Evolutionary conservation across 2,329 filamentous ascomycete genomes (phyloP).

Genomic region (Pseudocercospora musae): DNA sequence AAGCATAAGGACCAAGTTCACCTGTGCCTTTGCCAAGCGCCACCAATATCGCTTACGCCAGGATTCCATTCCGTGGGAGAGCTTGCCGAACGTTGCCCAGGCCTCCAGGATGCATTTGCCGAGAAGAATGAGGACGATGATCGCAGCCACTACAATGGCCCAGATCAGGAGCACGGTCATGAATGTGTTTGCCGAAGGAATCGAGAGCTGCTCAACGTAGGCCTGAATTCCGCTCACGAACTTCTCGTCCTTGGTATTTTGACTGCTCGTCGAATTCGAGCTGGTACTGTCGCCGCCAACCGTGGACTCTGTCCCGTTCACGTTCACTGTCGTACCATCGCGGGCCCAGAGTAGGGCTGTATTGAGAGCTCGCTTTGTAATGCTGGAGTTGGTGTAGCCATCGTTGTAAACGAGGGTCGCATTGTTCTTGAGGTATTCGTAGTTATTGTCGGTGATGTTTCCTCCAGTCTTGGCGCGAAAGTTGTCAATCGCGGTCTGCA

Average conservation of each 20-base stretch:
- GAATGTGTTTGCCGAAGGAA: slow-evolving; percentile 88
- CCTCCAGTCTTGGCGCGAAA: slow-evolving; percentile 81
- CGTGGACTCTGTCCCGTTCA: slow-evolving; percentile 41
- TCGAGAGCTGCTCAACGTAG: slow-evolving; percentile 77
- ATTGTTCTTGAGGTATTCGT: slow-evolving; percentile 72
- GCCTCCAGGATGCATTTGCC: slow-evolving; percentile 87
- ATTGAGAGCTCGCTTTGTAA: slow-evolving; percentile 35
- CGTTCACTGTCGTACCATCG: slow-evolving; percentile 36
- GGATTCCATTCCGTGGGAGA: slow-evolving; percentile 72
- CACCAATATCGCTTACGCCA: slow-evolving; percentile 98
- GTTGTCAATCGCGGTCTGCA: slow-evolving; percentile 78
- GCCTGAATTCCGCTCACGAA: slow-evolving; percentile 73
- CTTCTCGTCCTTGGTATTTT: slow-evolving; percentile 46
- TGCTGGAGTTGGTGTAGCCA: slow-evolving; percentile 41
- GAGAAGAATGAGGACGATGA: slow-evolving; percentile 81
- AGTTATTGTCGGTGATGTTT: slow-evolving; percentile 77
- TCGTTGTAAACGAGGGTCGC: slow-evolving; percentile 70
- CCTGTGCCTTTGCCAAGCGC: slow-evolving; percentile 82
- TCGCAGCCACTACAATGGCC: slow-evolving; percentile 77
- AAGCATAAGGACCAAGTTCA: slow-evolving; percentile 81
- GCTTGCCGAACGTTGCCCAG: slow-evolving; percentile 85
- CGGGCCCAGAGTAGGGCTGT: slow-evolving; percentile 29
- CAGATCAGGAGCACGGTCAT: slow-evolving; percentile 92
- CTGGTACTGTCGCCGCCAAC: slow-evolving; percentile 27
- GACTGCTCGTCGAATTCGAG: slow-evolving; percentile 23